These are phyloP conservation scores for Phytophthora sojae DNA, from an alignment of 352 stramenopile genomes.

Conservation along the genomic window DNA sequence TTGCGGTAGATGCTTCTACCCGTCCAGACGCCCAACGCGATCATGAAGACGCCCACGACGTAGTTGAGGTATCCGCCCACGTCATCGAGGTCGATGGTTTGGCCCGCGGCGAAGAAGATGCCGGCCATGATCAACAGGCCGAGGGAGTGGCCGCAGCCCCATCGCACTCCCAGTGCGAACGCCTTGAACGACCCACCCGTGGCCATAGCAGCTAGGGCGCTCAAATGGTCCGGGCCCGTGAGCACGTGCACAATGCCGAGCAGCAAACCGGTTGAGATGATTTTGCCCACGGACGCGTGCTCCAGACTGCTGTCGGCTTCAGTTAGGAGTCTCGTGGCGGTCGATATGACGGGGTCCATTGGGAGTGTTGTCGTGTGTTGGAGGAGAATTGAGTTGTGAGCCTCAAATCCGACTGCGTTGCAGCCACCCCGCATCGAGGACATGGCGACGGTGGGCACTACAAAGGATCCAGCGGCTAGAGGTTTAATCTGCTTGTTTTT, in stretches of 20 bases:
- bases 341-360: conserved; percentile 19
- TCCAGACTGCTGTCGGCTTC: conserved; percentile 40
- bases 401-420: not conserved
- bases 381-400: not conserved
- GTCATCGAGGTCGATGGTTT: conserved; percentile 44
- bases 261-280: conserved; percentile 51
- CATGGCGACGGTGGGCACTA: no score
- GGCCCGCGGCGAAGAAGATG: conserved; percentile 63
- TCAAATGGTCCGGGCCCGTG: conserved; percentile 77
- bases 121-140: conserved; percentile 79
- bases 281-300: conserved; percentile 44
- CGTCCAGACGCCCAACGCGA: conserved; percentile 54
- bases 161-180: conserved; percentile 81
- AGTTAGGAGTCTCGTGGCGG: conserved; percentile 16
- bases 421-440: no score
- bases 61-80: conserved; percentile 53
- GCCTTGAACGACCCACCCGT: conserved; percentile 58
- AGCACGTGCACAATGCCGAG: conserved; percentile 57
- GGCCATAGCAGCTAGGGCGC: conserved; percentile 76
- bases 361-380: not conserved
- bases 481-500: not conserved
- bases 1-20: conserved; percentile 37
- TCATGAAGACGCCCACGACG: conserved; percentile 66
- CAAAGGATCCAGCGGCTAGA: not conserved
- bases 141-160: conserved; percentile 83